phyloP scores from a whole-genome alignment of 371 early-diverging fungal genomes.

The Mortierella sp. region DNA sequence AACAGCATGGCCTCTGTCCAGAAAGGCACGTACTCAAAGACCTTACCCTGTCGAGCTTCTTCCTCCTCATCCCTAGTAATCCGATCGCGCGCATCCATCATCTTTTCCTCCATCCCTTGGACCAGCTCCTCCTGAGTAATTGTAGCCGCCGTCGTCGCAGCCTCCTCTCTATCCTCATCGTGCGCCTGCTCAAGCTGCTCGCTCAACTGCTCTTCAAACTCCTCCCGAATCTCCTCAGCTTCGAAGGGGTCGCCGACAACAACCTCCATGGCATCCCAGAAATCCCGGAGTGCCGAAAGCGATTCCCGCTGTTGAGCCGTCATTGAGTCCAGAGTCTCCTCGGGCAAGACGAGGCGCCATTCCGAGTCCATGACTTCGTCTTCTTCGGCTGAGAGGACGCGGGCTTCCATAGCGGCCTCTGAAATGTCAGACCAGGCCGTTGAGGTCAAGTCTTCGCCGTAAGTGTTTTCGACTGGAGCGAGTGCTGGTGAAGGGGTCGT shows the following conservation, averaged over 20 bases:
- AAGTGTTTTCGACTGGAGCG: no score
- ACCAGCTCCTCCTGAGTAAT: not conserved
- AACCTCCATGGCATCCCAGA: not conserved
- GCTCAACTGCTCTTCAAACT: constrained; percentile 9
- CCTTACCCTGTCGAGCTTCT: not conserved
- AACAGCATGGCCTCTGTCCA: constrained; percentile 32
- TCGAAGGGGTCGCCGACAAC: not conserved
- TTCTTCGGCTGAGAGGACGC: constrained; percentile 25
- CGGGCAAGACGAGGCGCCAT: not conserved
- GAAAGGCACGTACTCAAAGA: constrained; percentile 28
- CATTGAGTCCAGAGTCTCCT: not conserved
- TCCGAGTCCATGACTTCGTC: constrained; percentile 39
- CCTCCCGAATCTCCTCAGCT: not conserved
- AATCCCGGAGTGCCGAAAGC: constrained; percentile 11
- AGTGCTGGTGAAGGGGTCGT: not conserved
- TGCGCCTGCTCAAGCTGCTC: not conserved
- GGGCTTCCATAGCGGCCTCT: constrained; percentile 9
- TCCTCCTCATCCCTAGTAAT: not conserved
- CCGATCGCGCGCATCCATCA: constrained; percentile 2
- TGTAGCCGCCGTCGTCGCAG: no score
- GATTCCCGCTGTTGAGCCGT: not conserved
- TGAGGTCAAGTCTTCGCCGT: not conserved
- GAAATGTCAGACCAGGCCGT: not conserved
- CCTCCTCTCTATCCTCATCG: not conserved
- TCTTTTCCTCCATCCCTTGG: constrained; percentile 8